These are phyloP conservation scores for Colletotrichum magnum DNA, from an alignment of 2,329 filamentous ascomycete genomes.

Conservation along the genomic window DNA sequence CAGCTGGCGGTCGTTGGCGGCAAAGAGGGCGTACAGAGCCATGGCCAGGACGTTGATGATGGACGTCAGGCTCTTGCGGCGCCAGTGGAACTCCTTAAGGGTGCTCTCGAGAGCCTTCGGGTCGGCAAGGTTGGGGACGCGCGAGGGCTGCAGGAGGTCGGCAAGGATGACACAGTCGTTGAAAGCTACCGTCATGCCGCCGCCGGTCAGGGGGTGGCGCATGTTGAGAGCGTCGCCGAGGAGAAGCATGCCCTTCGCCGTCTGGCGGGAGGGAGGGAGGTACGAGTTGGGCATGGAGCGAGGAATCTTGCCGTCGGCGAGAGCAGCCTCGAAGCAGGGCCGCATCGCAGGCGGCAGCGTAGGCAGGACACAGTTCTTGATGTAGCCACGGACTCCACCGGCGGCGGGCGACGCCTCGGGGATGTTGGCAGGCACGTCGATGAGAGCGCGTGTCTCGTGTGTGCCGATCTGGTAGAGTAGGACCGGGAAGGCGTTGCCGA, in stretches of 20 bases:
- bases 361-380: constrained; percentile 84
- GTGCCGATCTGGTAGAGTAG: constrained; percentile 98
- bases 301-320: constrained; percentile 84
- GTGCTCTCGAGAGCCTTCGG: constrained; percentile 75
- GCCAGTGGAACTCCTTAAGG: constrained; percentile 87
- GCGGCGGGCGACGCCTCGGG: constrained; percentile 79
- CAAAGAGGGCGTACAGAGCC: constrained; percentile 92
- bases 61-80: constrained; percentile 82
- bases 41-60: constrained; percentile 99
- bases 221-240: constrained; percentile 98
- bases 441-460: constrained; percentile 90
- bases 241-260: constrained; percentile 76
- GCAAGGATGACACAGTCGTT: constrained; percentile 89
- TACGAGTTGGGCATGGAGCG: constrained; percentile 95
- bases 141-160: constrained; percentile 78
- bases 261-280: constrained; percentile 80
- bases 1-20: constrained; percentile 84
- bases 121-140: constrained; percentile 79
- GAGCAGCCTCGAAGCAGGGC: constrained; percentile 80
- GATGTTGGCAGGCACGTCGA: constrained; percentile 86
- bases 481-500: constrained; percentile 82
- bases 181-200: constrained; percentile 98
- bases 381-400: constrained; percentile 89
- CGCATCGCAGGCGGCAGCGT: constrained; percentile 79
- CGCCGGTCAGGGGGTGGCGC: constrained; percentile 97